Conservation (phyloP, 2,329 filamentous ascomycete species). For the Aspergillus persii region DNA sequence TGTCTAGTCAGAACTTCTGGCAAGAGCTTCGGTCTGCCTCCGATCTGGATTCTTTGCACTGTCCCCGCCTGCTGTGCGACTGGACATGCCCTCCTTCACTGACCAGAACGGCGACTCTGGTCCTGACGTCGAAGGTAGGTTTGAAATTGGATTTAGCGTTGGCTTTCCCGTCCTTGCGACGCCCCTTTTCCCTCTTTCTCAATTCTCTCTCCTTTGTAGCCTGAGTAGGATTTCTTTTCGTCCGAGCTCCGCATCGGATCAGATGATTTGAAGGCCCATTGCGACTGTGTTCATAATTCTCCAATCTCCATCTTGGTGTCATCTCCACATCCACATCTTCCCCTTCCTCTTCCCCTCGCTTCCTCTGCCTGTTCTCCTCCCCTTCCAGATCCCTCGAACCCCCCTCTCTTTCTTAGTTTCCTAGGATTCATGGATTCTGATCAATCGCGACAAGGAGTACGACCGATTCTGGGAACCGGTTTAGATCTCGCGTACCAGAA, state of each 20-base stretch:
- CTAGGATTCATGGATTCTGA: slow-evolving; percentile 23
- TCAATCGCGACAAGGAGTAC: slow-evolving; percentile 27
- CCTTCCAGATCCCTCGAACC: not conserved
- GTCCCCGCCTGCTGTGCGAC: not conserved
- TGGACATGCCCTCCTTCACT: slow-evolving; percentile 31
- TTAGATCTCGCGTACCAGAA: slow-evolving; percentile 27
- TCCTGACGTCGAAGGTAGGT: slow-evolving; percentile 32
- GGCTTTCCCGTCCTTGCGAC: not conserved
- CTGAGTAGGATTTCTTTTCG: slow-evolving; percentile 13
- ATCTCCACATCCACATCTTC: not conserved
- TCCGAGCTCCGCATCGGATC: slow-evolving; percentile 15
- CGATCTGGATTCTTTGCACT: not conserved
- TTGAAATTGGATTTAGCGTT: slow-evolving; percentile 7
- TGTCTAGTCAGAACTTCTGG: not conserved
- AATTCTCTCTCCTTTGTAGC: slow-evolving; percentile 13
- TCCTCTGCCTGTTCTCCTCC: not conserved
- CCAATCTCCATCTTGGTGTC: not conserved
- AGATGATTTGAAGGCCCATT: slow-evolving; percentile 21
- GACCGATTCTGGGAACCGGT: slow-evolving; percentile 26
- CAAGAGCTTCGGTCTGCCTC: not conserved
- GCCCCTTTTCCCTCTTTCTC: slow-evolving; percentile 3
- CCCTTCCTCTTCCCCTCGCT: not conserved
- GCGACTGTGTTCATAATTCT: slow-evolving; percentile 6
- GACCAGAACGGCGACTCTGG: slow-evolving; percentile 22
- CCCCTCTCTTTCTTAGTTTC: not conserved